Conservation (phyloP, 2,329 filamentous ascomycete genomes). For the Saccharata proteae region DNA sequence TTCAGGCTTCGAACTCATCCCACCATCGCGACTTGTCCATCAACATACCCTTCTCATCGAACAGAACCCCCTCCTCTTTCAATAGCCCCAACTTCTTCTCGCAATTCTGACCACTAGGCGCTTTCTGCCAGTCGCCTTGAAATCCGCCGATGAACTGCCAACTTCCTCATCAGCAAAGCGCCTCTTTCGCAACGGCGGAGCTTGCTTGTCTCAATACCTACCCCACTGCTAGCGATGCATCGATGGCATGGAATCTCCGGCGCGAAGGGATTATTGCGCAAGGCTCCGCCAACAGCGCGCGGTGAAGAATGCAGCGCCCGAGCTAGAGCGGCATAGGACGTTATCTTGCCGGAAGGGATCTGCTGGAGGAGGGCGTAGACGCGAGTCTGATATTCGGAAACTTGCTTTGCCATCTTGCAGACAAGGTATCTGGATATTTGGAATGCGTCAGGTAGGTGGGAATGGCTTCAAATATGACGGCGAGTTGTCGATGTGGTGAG, state of each 20-base stretch:
- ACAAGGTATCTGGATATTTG: slow-evolving; percentile 1
- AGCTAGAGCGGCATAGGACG: slow-evolving; percentile 65
- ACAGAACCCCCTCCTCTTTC: slow-evolving; percentile 48
- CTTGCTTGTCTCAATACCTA: too few species aligned
- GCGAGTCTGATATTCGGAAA: slow-evolving; percentile 23
- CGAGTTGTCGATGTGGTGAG: too few species aligned
- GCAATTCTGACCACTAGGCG: slow-evolving; percentile 46
- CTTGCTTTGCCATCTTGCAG: slow-evolving; percentile 14
- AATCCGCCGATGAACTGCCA: slow-evolving; percentile 49
- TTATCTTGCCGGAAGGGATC: slow-evolving; percentile 62
- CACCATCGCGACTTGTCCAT: slow-evolving; percentile 36
- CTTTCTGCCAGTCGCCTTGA: slow-evolving; percentile 53
- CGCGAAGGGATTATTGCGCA: slow-evolving; percentile 70
- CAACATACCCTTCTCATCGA: slow-evolving; percentile 49
- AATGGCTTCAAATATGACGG: too few species aligned
- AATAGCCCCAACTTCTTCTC: slow-evolving; percentile 53
- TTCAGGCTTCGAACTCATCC: slow-evolving; percentile 34
- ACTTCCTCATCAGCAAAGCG: slow-evolving; percentile 1
- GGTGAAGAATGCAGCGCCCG: slow-evolving; percentile 57
- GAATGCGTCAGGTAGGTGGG: too few species aligned
- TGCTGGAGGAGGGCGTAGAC: slow-evolving; percentile 64
- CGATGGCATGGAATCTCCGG: slow-evolving; percentile 73
- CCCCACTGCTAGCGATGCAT: slow-evolving; percentile 60
- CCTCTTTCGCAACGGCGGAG: background rate
- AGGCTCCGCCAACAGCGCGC: slow-evolving; percentile 64